Base-by-base conservation (phyloP, 2,329 filamentous ascomycete species). In the Paecilomyces sp. region DNA sequence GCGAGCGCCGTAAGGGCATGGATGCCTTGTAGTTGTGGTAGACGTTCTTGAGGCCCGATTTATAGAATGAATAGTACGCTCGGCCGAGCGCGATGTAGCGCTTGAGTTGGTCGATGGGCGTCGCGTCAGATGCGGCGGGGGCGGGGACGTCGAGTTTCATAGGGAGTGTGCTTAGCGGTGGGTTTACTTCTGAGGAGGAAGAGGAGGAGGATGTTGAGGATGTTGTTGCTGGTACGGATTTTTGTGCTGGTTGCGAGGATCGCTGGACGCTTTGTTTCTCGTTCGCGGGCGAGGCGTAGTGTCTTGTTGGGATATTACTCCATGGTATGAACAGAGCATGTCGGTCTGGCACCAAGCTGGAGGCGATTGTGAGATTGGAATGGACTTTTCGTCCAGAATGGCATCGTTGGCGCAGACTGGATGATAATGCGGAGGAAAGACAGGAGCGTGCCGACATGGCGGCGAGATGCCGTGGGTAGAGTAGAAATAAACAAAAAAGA, bases 21-120 rank as follows among this genome's bases (percentile, higher is more conserved):
- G 74, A 66, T 58, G 68, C 67, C 70, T 74, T 65, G 64, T 81
- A 79, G 64, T 96, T 96, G 61, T 79, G 76, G 71, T 85, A 86
- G 57, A 96, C 86, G 67, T 88, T 86, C 70, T 87, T 86, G 33
- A 96, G 76, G 18, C 92, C 93, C 1, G 85, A 82, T 76, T 94
- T 96, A 85, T 97, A 97, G 83, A 97, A 97, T 36, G 75, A 75
- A 9, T 89, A 74, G 75, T 96, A 96, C 57, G 89, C 85, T 71
- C 89, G 88, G 63, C 91, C 93, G 30, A 87, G 77, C 52, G 74
- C 74, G 55, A 75, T 56, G 63, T 68, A 68, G 61, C 71, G 70
- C 56, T 70, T 70, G 8, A 72, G 57, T 60, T 71, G 71, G 25
- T 64, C 65, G n/a, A 58, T 50, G 58, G 83, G 70, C 22, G 77